Evolutionary conservation across 257 asterid species (phyloP).

Genomic region (Nicotiana tabacum): DNA sequence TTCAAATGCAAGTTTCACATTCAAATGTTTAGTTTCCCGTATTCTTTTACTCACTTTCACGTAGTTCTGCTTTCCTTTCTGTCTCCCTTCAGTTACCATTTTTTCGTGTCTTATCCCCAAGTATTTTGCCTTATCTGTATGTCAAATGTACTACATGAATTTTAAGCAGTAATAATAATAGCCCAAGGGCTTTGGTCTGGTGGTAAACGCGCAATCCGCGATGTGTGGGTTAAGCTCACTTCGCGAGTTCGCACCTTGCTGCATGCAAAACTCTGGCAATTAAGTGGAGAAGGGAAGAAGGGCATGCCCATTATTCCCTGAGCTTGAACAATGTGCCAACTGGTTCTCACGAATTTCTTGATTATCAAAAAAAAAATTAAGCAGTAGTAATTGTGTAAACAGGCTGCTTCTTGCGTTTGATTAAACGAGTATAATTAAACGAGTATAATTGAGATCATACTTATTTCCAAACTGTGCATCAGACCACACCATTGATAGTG

Average conservation of each 20-base stretch:
- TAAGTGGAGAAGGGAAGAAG: background rate
- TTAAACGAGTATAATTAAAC: background rate
- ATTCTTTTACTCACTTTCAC: background rate
- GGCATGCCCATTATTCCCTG: background rate
- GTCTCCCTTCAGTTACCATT: background rate
- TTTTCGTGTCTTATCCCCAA: background rate
- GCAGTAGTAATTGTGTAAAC: background rate
- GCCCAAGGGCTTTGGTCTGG: background rate
- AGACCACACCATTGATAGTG: constrained; percentile 65
- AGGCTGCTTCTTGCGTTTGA: background rate
- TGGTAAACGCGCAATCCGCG: background rate
- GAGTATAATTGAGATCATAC: background rate
- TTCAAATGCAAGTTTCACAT: background rate
- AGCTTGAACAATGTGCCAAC: background rate
- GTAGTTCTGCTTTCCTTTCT: background rate
- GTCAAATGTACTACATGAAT: background rate
- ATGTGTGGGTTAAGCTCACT: background rate
- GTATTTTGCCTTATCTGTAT: background rate
- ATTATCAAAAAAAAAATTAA: background rate
- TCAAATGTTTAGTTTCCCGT: background rate
- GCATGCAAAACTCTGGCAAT: background rate
- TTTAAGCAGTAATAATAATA: background rate
- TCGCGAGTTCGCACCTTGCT: background rate
- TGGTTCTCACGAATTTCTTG: no score
- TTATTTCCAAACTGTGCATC: constrained; percentile 11